Evolutionary conservation across 169 alveolate species (phyloP).

Genomic region (Cryptosporidium meleagridis): DNA sequence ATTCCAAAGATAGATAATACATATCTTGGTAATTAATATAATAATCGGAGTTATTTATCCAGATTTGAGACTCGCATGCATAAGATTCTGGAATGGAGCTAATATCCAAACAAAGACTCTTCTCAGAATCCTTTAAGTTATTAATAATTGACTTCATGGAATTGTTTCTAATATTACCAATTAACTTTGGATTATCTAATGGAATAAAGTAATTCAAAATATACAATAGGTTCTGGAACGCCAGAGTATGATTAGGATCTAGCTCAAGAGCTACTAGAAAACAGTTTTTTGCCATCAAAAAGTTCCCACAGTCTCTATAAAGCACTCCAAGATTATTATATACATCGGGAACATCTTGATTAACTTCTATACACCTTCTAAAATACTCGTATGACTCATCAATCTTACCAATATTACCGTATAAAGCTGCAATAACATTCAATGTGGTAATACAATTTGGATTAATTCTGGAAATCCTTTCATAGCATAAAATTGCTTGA

Average conservation of each 20-base stretch:
- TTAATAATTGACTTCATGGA: conserved; percentile 17
- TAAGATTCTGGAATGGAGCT: background rate
- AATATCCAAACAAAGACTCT: conserved; percentile 60
- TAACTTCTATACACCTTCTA: conserved; percentile 77
- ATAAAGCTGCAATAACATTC: conserved; percentile 76
- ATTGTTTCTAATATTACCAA: conserved; percentile 27
- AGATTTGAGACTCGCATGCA: background rate
- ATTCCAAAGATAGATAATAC: conserved; percentile 20
- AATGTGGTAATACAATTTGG: conserved; percentile 43
- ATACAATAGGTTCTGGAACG: conserved; percentile 71
- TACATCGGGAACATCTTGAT: conserved; percentile 75
- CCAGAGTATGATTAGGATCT: conserved; percentile 41
- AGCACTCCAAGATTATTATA: conserved; percentile 78
- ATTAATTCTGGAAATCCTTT: conserved; percentile 12
- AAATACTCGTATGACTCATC: conserved; percentile 78
- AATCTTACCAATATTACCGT: conserved; percentile 75
- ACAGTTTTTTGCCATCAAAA: conserved; percentile 77
- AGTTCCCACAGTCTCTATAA: conserved; percentile 76
- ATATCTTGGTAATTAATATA: conserved; percentile 19
- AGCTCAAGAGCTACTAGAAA: conserved; percentile 72
- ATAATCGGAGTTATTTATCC: background rate
- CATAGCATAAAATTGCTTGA: conserved; percentile 52
- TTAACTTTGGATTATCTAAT: conserved; percentile 36
- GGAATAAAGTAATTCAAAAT: conserved; percentile 73
- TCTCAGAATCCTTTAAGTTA: conserved; percentile 25